phyloP scores from a whole-genome alignment of 345 rosid genomes.

The Brassica carinata region DNA sequence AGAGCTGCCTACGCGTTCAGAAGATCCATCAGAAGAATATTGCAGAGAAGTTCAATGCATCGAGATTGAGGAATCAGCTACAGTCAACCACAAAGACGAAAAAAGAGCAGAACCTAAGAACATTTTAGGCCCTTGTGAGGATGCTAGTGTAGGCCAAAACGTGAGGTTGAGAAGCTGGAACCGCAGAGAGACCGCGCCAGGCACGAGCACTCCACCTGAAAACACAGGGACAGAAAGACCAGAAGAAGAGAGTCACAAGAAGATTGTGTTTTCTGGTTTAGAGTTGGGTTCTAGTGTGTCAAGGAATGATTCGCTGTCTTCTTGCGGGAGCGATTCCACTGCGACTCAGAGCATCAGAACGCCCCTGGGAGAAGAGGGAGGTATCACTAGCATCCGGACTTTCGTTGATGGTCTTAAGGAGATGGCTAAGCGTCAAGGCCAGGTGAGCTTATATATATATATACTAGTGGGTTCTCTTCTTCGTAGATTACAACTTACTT shows the following conservation, averaged over 20 bases:
- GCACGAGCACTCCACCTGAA: slow-evolving; percentile 62
- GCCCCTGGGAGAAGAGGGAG: slow-evolving; percentile 46
- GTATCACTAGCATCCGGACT: slow-evolving; percentile 69
- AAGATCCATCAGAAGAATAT: slow-evolving; percentile 62
- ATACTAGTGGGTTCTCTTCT: background rate
- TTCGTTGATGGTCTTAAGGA: slow-evolving; percentile 86
- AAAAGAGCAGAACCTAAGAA: slow-evolving; percentile 29
- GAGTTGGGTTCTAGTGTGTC: slow-evolving; percentile 50
- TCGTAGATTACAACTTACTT: background rate
- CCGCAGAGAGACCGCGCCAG: slow-evolving; percentile 43
- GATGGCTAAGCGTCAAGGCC: slow-evolving; percentile 56
- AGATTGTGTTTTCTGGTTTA: slow-evolving; percentile 46
- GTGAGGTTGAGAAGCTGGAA: slow-evolving; percentile 59
- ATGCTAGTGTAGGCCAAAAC: slow-evolving; percentile 11
- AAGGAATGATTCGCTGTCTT: slow-evolving; percentile 81
- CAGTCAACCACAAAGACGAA: slow-evolving; percentile 42
- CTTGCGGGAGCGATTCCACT: slow-evolving; percentile 63
- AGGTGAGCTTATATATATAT: slow-evolving; percentile 20
- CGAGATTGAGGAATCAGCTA: slow-evolving; percentile 53
- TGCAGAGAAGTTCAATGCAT: slow-evolving; percentile 91
- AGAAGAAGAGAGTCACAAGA: slow-evolving; percentile 44
- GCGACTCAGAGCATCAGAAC: slow-evolving; percentile 33
- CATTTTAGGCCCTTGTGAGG: slow-evolving; percentile 1
- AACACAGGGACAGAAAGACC: slow-evolving; percentile 59
- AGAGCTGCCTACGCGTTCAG: slow-evolving; percentile 44